Evolutionary conservation across 371 early-diverging fungal species (phyloP), one percentile per base, ranked within the genome.

Genomic region (Syncephalastrum contaminatum): DNA sequence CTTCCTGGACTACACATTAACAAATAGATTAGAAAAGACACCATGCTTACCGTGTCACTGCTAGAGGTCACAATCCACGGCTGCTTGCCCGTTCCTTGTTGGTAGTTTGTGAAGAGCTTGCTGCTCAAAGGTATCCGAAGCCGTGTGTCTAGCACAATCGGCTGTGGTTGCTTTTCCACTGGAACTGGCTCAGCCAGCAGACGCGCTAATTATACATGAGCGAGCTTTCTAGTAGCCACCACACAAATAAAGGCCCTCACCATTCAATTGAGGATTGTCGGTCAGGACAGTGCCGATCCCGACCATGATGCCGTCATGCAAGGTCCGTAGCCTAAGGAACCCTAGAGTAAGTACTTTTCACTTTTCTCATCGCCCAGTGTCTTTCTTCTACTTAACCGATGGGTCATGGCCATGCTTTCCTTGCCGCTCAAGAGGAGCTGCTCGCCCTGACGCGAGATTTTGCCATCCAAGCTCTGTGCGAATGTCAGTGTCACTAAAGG

Each of bases 401-500:
- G 92, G 0, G 92, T 92, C 72, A 93, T 82, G 24, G 77, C 75
- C 84, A 92, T 77, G 20, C 93, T 91, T 64, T 89, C 87, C 16
- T 75, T 63, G 15, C 90, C 84, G 56, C 92, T 92, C 21, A 97
- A 69, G 18, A 77, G 50, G 4, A 95, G 58, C 58, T 85, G 91
- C 49, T 77, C 79, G 7, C 83, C 82, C 5, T 68, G 62, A 5
- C 73, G 75, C 2, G 89, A 82, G 16, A 96, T 93, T 61, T 84
- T 89, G 19, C 92, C 94, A 71, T 96, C 96, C 39, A 95, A 70
- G 57, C 94, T 90, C 71, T 95, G 96, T 2, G 96, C 96, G 72
- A 79, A 94, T 3, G 94, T 92, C 51, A 95, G 69, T 2, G 93
- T 92, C 8, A 92, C 76, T 40, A 49, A 50, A 4, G 60, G 65